phyloP scores from a whole-genome alignment of 805 yeast genomes.

The Lachancea sp. region DNA sequence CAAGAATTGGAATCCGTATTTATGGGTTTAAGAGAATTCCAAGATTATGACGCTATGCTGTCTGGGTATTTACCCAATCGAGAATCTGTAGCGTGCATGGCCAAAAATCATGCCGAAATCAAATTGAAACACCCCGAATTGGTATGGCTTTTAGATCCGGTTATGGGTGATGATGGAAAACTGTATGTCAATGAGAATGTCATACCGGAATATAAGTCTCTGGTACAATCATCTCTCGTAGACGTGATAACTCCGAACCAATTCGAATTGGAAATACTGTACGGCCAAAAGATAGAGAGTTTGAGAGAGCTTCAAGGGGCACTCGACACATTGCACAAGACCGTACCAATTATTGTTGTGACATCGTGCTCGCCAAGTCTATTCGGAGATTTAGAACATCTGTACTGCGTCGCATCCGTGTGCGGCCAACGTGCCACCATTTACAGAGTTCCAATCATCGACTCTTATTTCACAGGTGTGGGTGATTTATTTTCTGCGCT shows the following conservation, averaged over 20 bases:
- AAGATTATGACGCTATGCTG: conserved; percentile 46
- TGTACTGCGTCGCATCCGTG: conserved; percentile 44
- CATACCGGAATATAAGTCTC: conserved; percentile 50
- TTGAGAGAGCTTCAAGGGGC: conserved; percentile 40
- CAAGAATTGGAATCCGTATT: conserved; percentile 37
- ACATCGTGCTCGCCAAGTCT: conserved; percentile 22
- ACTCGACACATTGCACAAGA: conserved; percentile 40
- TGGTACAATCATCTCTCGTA: conserved; percentile 43
- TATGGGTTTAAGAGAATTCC: conserved; percentile 35
- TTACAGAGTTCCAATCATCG: conserved; percentile 49
- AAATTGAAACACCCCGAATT: conserved; percentile 34
- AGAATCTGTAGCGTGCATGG: conserved; percentile 41
- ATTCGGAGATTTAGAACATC: conserved; percentile 24
- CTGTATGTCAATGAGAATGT: conserved; percentile 56
- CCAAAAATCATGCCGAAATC: conserved; percentile 34
- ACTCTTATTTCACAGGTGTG: conserved; percentile 88
- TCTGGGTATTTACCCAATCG: conserved; percentile 67
- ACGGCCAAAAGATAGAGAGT: conserved; percentile 43
- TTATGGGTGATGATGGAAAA: conserved; percentile 73
- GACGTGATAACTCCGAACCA: conserved; percentile 86
- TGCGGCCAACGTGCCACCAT: conserved; percentile 21
- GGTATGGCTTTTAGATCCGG: conserved; percentile 66
- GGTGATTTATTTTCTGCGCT: conserved; percentile 88
- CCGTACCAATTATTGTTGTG: conserved; percentile 22
- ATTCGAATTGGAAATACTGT: conserved; percentile 73